Percentiles rank a stretch among this genome's conserved stretches.
Conservation (phyloP, 2,329 filamentous ascomycete species). For the Exophiala dermatitidis region DNA sequence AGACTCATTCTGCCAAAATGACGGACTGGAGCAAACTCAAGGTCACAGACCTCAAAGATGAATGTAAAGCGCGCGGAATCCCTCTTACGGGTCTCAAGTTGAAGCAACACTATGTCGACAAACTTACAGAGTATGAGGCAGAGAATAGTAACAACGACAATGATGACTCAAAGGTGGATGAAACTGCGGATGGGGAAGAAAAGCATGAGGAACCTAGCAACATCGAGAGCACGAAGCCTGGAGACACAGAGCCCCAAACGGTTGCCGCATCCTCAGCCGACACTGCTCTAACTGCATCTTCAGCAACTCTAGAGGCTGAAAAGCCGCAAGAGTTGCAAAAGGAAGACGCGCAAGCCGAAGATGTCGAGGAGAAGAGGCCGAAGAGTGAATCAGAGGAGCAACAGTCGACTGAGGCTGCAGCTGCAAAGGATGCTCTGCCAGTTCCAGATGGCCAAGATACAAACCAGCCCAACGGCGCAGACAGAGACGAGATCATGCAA, state of each 20-base stretch:
- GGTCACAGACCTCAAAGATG: conserved; percentile 66
- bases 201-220: conserved; percentile 27
- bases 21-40: conserved; percentile 55
- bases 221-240: conserved; percentile 21
- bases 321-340: neutral
- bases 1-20: conserved; percentile 33
- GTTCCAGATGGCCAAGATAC: neutral
- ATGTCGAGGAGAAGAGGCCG: neutral
- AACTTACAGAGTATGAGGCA: conserved; percentile 44
- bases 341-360: conserved; percentile 2
- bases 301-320: neutral
- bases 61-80: conserved; percentile 66
- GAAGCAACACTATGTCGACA: conserved; percentile 57
- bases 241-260: conserved; percentile 12
- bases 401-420: neutral
- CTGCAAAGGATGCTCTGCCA: neutral
- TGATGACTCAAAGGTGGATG: neutral
- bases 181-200: conserved; percentile 3
- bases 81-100: conserved; percentile 63
- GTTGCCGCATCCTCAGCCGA: neutral
- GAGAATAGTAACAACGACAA: conserved; percentile 1
- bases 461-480: neutral
- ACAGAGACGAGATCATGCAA: neutral
- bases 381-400: neutral
- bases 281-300: no score